phyloP scores from a whole-genome alignment of 2,329 filamentous ascomycete species.

The Phialophora expanda region DNA sequence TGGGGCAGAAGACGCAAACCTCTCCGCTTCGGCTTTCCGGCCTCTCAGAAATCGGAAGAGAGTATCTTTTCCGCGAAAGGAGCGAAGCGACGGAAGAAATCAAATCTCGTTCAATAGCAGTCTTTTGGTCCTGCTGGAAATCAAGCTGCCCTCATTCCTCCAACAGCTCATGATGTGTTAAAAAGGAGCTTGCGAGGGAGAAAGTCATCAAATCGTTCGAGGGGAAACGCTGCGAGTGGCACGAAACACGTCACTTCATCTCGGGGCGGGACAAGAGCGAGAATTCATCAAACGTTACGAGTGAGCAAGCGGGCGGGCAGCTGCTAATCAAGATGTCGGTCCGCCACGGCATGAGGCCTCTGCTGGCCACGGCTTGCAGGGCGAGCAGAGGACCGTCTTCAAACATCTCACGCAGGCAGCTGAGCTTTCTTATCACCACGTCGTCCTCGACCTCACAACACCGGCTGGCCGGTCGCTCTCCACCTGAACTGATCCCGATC shows the following conservation, averaged over 20 bases:
- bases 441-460: slow-evolving; percentile 11
- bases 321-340: slow-evolving; percentile 20
- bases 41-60: neutral
- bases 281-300: neutral
- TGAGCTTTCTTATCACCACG: slow-evolving; percentile 24
- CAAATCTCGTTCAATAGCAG: neutral
- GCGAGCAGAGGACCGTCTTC: slow-evolving; percentile 1
- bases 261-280: neutral
- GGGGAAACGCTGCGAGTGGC: neutral
- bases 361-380: slow-evolving; percentile 21
- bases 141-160: neutral
- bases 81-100: neutral
- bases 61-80: neutral
- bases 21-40: slow-evolving; percentile 14
- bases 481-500: slow-evolving; percentile 9
- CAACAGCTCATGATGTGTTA: neutral
- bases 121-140: neutral
- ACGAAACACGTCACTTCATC: neutral
- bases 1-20: neutral
- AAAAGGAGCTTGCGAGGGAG: neutral
- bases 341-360: slow-evolving; percentile 18
- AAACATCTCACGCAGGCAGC: slow-evolving; percentile 9
- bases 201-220: neutral
- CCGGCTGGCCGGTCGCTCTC: neutral
- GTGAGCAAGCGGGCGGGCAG: neutral